Conservation (phyloP, 345 rosid genomes). For the Citrus sp. region DNA sequence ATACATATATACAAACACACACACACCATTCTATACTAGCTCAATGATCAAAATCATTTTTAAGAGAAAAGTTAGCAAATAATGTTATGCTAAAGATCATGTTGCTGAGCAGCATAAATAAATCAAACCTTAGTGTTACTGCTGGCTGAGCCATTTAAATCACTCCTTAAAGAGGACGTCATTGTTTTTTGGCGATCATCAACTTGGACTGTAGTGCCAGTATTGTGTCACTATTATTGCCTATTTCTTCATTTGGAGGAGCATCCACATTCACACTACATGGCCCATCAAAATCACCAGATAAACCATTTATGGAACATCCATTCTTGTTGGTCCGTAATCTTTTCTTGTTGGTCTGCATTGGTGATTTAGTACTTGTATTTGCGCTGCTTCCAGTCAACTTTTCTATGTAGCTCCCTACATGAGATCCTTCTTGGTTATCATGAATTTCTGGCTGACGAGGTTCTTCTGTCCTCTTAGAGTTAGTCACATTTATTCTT, state of each 20-base stretch:
- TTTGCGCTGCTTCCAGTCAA: not conserved
- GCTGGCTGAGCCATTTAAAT: slow-evolving; percentile 9
- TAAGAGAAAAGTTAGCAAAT: not conserved
- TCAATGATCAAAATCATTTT: too few species aligned
- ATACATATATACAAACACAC: too few species aligned
- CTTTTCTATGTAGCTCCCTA: not conserved
- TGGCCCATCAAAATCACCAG: slow-evolving; percentile 7
- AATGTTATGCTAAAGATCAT: not conserved
- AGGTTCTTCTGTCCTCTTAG: slow-evolving; percentile 12
- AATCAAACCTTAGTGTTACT: slow-evolving; percentile 9
- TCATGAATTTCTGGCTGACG: slow-evolving; percentile 7
- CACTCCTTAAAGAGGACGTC: slow-evolving; percentile 7
- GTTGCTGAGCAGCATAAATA: not conserved
- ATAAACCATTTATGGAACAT: not conserved
- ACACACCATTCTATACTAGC: too few species aligned
- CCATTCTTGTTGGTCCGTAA: not conserved
- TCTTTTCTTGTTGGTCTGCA: not conserved
- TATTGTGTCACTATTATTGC: not conserved
- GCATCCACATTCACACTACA: slow-evolving; percentile 21
- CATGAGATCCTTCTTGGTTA: not conserved
- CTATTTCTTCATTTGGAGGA: slow-evolving; percentile 5
- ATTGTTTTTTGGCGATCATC: slow-evolving; percentile 13
- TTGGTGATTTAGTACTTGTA: slow-evolving; percentile 2
- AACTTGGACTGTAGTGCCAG: slow-evolving; percentile 6
- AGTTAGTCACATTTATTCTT: not conserved